Base-by-base conservation (phyloP, 2,329 filamentous ascomycete genomes). In the Exophiala sideris region DNA sequence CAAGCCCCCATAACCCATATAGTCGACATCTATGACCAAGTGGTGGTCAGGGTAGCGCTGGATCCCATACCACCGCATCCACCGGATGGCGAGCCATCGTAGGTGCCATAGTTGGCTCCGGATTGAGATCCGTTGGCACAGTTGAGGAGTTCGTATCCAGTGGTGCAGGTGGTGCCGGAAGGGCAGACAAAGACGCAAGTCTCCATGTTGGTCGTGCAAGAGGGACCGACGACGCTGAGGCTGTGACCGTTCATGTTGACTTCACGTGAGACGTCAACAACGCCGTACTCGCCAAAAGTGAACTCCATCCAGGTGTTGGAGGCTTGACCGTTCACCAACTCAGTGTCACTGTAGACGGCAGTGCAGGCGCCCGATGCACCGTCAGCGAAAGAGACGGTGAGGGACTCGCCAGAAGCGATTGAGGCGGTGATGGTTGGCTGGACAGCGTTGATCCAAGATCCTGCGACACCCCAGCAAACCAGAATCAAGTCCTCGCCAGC, bases 191-290 rank as follows among this genome's bases (percentile, higher is more conserved):
- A 64, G 32, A 64, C 62, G 41, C 62, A 64, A 11, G 62, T 64
- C 48, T 62, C 46, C 62, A 64, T 64, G 53, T 64, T 53, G 5
- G 58, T 57, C 10, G 52, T 58, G 59, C 62, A 64, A 16, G 45
- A 34, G 3, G 60, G 60, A 9, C 56, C 55, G 34, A 61, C 57
- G 38, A 62, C 62, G 58, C 51, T 59, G 51, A 64, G 59, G 39
- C 46, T 32, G 35, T 60, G 53, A 21, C 62, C 62, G 54, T 50
- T 59, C 62, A 64, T 64, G 58, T 64, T 64, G 60, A 61, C 58
- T 38, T 64, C 62, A 16, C 62, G 60, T 2, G 58, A 61, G 18
- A 64, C 62, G 38, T 64, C 60, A 38, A 61, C 60, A 6, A 60
- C 58, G 34, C 60, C 56, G 34, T 52, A 64, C 29, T 58, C 45